A percentile compares a stretch with the other conserved stretches of the same genome.
These are phyloP conservation scores for Trapa bicornis DNA, from an alignment of 345 rosid species.

Conservation along the genomic window DNA sequence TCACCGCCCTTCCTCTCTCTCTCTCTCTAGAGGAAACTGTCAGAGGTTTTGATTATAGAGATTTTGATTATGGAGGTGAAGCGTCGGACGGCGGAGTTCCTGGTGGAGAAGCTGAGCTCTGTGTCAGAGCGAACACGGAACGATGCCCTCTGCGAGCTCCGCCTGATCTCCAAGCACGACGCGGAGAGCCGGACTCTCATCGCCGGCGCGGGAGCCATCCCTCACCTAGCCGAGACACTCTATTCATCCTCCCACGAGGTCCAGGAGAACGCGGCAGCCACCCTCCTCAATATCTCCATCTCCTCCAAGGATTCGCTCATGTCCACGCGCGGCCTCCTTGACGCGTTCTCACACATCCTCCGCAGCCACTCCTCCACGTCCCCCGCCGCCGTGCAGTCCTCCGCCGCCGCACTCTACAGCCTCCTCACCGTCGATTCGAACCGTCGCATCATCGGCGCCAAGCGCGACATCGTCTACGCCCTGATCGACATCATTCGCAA, in stretches of 20 bases:
- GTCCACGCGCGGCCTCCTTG: constrained; percentile 78
- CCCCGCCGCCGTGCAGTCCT: constrained; percentile 57
- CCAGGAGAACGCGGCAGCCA: constrained; percentile 83
- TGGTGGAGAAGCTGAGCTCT: constrained; percentile 64
- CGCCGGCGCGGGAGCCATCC: constrained; percentile 75
- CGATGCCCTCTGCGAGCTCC: constrained; percentile 62
- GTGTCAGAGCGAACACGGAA: constrained; percentile 68
- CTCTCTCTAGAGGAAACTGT: neutral
- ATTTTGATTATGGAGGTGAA: constrained; percentile 48
- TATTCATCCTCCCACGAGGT: constrained; percentile 45
- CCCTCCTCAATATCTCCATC: constrained; percentile 77
- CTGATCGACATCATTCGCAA: constrained; percentile 40
- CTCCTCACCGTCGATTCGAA: constrained; percentile 61
- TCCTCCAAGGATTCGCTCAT: constrained; percentile 51
- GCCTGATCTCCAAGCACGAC: constrained; percentile 69
- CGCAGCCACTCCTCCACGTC: constrained; percentile 45
- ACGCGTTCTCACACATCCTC: constrained; percentile 75
- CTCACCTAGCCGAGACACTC: constrained; percentile 67
- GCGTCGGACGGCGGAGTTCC: constrained; percentile 42
- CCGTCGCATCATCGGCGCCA: constrained; percentile 76
- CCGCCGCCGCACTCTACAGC: constrained; percentile 78
- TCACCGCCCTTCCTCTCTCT: neutral
- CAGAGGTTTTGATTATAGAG: too few species aligned
- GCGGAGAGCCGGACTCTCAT: constrained; percentile 48
- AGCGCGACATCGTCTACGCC: constrained; percentile 74